Conservation (phyloP, 176 grass and related monocot genomes). For the Saccharum spontaneum region DNA sequence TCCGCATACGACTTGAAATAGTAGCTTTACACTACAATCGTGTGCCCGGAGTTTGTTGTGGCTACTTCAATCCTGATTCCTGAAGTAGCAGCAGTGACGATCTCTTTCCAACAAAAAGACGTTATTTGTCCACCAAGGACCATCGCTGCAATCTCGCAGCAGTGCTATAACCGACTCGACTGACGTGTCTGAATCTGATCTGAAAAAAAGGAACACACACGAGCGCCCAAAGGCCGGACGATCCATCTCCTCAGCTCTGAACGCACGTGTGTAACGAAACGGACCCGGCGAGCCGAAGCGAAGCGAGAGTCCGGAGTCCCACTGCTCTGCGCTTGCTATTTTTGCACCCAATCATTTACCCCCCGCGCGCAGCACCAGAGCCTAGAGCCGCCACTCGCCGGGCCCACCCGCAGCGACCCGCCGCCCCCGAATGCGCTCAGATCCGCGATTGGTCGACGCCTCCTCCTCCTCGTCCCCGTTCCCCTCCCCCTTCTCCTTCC, state of each 20-base stretch:
- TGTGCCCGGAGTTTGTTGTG: neutral
- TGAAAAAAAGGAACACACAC: no score
- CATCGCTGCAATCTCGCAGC: neutral
- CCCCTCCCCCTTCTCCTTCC: neutral
- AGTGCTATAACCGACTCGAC: neutral
- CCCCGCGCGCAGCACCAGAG: neutral
- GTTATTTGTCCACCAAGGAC: neutral
- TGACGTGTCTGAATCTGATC: neutral
- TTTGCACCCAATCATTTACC: conserved; percentile 30
- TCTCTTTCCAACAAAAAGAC: neutral
- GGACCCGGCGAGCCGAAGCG: neutral
- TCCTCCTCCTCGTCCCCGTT: neutral
- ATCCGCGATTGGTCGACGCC: conserved; percentile 66
- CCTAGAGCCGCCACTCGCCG: conserved; percentile 29
- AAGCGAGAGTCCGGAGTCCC: neutral
- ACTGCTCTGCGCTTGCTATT: conserved; percentile 16
- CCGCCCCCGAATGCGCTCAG: conserved; percentile 26
- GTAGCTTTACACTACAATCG: neutral
- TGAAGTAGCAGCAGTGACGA: neutral
- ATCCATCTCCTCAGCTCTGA: neutral
- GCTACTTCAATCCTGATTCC: neutral
- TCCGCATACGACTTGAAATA: neutral
- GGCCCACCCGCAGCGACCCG: conserved; percentile 42
- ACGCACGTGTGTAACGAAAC: neutral
- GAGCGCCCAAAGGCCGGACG: no score